Percentiles rank a stretch among this genome's conserved stretches.
phyloP scores from a whole-genome alignment of 208 protist species.

The Vickermania ingenoplastis region DNA sequence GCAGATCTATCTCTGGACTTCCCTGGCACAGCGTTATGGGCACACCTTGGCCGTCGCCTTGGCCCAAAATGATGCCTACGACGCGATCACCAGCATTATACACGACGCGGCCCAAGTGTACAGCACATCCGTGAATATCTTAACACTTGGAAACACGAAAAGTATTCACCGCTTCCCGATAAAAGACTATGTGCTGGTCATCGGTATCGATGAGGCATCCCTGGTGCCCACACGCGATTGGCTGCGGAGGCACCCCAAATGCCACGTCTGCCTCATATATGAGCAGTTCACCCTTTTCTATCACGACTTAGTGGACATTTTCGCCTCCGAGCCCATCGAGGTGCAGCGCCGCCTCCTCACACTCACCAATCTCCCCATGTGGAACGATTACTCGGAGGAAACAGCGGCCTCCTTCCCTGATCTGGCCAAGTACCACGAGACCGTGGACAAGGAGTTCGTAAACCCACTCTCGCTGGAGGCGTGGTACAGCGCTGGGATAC shows the following conservation, averaged over 20 bases:
- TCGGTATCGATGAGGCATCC: not conserved
- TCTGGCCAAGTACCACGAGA: not conserved
- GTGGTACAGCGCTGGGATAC: too few species aligned
- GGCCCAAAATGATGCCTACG: not conserved
- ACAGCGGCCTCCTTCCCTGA: not conserved
- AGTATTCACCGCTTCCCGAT: not conserved
- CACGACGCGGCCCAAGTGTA: not conserved
- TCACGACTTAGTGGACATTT: not conserved
- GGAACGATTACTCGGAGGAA: slow-evolving; percentile 1
- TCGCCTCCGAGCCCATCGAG: not conserved
- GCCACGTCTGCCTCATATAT: not conserved
- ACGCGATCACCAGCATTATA: not conserved
- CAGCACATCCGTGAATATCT: not conserved
- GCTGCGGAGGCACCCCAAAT: not conserved
- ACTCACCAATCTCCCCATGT: not conserved
- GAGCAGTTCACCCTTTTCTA: not conserved
- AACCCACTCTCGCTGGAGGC: too few species aligned
- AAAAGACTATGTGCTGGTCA: not conserved
- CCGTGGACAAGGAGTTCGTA: too few species aligned
- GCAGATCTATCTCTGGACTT: not conserved
- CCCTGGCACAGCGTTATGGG: not conserved
- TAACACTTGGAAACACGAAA: not conserved
- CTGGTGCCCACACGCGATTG: not conserved
- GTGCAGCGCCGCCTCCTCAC: not conserved
- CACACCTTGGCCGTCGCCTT: not conserved